phyloP scores from a whole-genome alignment of 1,284 basidiomycete genomes.

The Peniophora sp. region DNA sequence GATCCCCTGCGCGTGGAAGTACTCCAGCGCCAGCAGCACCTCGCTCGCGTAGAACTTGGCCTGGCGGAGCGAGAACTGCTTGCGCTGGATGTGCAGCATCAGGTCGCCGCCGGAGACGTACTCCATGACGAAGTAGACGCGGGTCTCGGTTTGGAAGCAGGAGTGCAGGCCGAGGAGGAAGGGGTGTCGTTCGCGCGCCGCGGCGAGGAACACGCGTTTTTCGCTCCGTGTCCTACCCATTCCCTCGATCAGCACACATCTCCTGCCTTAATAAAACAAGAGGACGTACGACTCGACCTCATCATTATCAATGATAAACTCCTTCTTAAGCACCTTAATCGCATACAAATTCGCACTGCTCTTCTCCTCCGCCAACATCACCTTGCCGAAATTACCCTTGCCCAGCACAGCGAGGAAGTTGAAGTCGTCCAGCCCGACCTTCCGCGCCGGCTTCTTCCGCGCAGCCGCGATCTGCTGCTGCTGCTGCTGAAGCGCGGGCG shows the following conservation, averaged over 20 bases:
- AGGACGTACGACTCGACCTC: conserved; percentile 88
- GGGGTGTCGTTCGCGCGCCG: conserved; percentile 93
- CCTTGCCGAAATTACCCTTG: conserved; percentile 99
- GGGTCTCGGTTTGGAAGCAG: conserved; percentile 99
- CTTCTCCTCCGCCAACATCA: conserved; percentile 99
- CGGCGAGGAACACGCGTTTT: conserved; percentile 96
- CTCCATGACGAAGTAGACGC: conserved; percentile 84
- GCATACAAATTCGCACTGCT: conserved; percentile 83
- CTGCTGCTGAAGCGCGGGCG: conserved; percentile 10
- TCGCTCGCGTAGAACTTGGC: conserved; percentile 99
- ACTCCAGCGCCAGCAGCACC: conserved; percentile 92
- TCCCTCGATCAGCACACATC: conserved; percentile 8
- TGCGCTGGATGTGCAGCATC: conserved; percentile 78
- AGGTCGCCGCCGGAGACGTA: conserved; percentile 74
- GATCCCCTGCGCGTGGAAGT: conserved; percentile 98
- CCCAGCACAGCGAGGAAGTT: conserved; percentile 98
- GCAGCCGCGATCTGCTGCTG: conserved; percentile 21
- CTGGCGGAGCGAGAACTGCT: conserved; percentile 73
- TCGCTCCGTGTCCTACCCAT: conserved; percentile 87
- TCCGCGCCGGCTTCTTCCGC: conserved; percentile 49
- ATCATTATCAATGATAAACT: conserved; percentile 99
- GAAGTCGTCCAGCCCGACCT: conserved; percentile 97
- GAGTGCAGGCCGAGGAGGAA: conserved; percentile 97
- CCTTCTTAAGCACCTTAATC: conserved; percentile 99
- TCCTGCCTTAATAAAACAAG: conserved; percentile 3